A percentile compares a stretch with the other conserved stretches of the same genome.
Conservation (phyloP, 768 basidiomycete genomes). For the Dentipellis fragilis region DNA sequence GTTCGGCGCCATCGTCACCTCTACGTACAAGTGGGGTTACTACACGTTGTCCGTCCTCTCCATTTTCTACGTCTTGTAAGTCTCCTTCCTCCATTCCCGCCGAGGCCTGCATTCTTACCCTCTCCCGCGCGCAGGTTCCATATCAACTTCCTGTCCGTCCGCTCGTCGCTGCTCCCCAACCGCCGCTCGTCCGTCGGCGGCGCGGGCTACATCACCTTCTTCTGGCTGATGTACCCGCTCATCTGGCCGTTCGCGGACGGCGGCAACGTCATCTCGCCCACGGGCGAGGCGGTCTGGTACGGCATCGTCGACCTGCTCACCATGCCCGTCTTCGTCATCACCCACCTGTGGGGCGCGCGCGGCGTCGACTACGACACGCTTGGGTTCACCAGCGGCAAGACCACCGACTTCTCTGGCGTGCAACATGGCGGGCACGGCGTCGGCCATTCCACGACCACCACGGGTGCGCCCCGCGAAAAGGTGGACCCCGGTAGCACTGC, state of each 20-base stretch:
- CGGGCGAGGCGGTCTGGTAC: slow-evolving; percentile 46
- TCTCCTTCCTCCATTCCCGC: slow-evolving; percentile 13
- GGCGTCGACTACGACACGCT: not conserved
- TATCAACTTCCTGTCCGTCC: slow-evolving; percentile 20
- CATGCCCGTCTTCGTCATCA: slow-evolving; percentile 24
- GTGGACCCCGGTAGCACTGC: too few species aligned
- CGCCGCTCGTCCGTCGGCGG: slow-evolving; percentile 22
- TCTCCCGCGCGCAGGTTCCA: slow-evolving; percentile 17
- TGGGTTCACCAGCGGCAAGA: not conserved
- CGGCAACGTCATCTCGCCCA: slow-evolving; percentile 37
- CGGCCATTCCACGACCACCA: too few species aligned
- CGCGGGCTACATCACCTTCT: slow-evolving; percentile 37
- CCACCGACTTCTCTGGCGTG: not conserved
- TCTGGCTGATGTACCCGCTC: slow-evolving; percentile 51
- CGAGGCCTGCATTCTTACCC: slow-evolving; percentile 8
- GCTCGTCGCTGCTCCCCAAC: slow-evolving; percentile 15
- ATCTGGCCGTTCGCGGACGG: slow-evolving; percentile 48
- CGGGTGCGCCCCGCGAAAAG: too few species aligned
- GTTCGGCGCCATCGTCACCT: slow-evolving; percentile 33
- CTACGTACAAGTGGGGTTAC: slow-evolving; percentile 37
- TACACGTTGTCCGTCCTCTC: slow-evolving; percentile 32
- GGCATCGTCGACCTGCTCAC: slow-evolving; percentile 35
- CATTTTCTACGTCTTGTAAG: slow-evolving; percentile 34
- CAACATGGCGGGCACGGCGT: too few species aligned
- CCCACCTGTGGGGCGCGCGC: not conserved